phyloP scores from a whole-genome alignment of 208 protist genomes.

The Kentomonas sorsogonicus region DNA sequence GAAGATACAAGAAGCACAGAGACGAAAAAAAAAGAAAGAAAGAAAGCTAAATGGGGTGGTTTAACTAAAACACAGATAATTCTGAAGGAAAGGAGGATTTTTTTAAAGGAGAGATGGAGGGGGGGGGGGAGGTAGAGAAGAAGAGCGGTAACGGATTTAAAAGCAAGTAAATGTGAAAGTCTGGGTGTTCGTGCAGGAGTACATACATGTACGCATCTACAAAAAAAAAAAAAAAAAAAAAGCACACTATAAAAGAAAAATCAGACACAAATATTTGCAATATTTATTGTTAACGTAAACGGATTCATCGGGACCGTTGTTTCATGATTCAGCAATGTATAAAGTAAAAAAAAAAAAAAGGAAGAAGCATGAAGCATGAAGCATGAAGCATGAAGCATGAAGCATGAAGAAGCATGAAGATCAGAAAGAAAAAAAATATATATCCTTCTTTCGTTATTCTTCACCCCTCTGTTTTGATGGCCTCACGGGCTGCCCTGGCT shows the following conservation, averaged over 20 bases:
- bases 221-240: conserved; percentile 15
- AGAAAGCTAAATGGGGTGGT: no score
- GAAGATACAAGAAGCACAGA: no score
- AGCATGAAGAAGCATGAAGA: no score
- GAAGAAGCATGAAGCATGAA: conserved; percentile 2
- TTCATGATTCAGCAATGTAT: conserved; percentile 8
- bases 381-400: no score
- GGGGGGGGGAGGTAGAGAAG: no score
- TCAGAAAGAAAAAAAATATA: no score
- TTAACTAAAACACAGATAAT: no score
- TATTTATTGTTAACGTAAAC: not conserved
- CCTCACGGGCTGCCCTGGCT: not conserved
- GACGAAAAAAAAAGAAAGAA: no score
- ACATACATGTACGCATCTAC: conserved; percentile 3
- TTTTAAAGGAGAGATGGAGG: no score
- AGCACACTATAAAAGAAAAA: conserved; percentile 8
- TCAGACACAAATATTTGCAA: not conserved
- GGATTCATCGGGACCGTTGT: not conserved
- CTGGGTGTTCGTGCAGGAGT: not conserved
- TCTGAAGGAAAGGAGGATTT: no score
- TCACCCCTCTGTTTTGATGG: not conserved
- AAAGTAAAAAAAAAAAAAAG: conserved; percentile 18
- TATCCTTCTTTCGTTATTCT: not conserved
- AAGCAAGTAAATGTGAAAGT: conserved; percentile 2
- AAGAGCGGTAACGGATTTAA: not conserved